phyloP scores from a whole-genome alignment of 768 basidiomycete species.

The Amanita phalloides region DNA sequence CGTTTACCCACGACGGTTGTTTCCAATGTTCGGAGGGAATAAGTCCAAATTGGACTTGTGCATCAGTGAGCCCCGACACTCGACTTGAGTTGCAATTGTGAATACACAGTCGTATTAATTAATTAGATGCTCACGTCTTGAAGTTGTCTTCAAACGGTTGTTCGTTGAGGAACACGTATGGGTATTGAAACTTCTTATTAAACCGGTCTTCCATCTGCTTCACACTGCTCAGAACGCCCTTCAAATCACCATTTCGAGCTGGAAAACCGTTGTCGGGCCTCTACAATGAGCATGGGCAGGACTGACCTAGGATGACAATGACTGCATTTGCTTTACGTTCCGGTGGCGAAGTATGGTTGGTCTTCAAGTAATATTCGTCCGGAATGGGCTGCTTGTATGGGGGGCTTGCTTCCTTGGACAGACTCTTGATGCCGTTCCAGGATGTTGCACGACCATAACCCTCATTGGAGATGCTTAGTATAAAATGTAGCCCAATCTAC shows the following conservation, averaged over 20 bases:
- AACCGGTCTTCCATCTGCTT: conserved; percentile 82
- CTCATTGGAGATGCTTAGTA: conserved; percentile 56
- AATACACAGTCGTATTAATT: background rate
- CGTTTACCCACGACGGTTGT: conserved; percentile 77
- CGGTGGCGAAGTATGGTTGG: conserved; percentile 23
- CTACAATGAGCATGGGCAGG: background rate
- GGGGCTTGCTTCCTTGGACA: conserved; percentile 22
- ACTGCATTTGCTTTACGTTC: conserved; percentile 72
- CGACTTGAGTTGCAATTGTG: conserved; percentile 25
- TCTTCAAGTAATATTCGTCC: conserved; percentile 42
- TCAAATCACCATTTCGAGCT: conserved; percentile 54
- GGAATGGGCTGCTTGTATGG: conserved; percentile 51
- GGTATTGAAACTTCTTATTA: conserved; percentile 79
- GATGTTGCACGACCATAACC: conserved; percentile 54
- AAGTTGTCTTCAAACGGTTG: conserved; percentile 62
- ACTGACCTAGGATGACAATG: conserved; percentile 62
- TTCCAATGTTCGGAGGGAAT: conserved; percentile 73
- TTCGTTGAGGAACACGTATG: conserved; percentile 85
- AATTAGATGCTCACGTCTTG: conserved; percentile 37
- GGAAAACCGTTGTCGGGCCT: background rate
- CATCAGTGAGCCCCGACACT: conserved; percentile 46
- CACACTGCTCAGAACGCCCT: conserved; percentile 51
- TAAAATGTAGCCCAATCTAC: conserved; percentile 49
- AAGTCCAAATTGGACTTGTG: conserved; percentile 61
- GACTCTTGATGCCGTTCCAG: conserved; percentile 29